Percentiles rank a stretch among this genome's conserved stretches.
Evolutionary conservation across 2,329 filamentous ascomycete species (phyloP).

Genomic region (Reticulascus tulasneorum): DNA sequence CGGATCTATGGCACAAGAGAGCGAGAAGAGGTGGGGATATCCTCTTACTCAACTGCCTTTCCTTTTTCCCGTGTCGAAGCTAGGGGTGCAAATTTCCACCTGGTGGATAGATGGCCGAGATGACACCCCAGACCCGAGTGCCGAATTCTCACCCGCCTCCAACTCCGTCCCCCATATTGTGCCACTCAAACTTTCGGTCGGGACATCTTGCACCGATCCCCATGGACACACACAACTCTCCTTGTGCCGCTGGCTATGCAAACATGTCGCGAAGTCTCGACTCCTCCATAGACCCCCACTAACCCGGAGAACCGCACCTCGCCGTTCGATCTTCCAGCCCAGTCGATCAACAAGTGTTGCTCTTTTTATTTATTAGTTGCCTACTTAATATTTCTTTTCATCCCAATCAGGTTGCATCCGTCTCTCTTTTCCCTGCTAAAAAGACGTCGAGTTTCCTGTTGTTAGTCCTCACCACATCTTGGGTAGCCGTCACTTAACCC

Average conservation of each 20-base stretch:
- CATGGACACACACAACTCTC: slow-evolving; percentile 6
- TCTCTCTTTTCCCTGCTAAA: slow-evolving; percentile 1
- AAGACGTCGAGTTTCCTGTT: slow-evolving; percentile 1
- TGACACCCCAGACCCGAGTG: no score
- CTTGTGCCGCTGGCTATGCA: slow-evolving; percentile 1
- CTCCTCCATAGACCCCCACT: slow-evolving; percentile 3
- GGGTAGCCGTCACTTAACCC: background rate
- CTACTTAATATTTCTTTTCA: slow-evolving; percentile 2
- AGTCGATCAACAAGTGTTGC: background rate
- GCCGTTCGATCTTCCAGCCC: background rate
- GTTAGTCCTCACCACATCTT: background rate
- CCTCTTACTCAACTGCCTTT: no score
- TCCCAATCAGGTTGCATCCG: slow-evolving; percentile 1
- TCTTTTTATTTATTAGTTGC: background rate
- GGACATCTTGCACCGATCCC: slow-evolving; percentile 11
- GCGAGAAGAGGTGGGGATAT: no score
- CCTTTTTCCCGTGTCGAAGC: no score
- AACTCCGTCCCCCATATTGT: no score
- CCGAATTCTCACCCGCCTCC: no score
- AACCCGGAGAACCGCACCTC: slow-evolving; percentile 1
- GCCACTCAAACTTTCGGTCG: no score
- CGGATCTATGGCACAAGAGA: no score
- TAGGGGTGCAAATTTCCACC: no score
- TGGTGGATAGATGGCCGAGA: no score
- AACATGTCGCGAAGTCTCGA: background rate